Evolutionary conservation across 352 stramenopile species (phyloP).

Genomic region (Pythium aphanidermatum): DNA sequence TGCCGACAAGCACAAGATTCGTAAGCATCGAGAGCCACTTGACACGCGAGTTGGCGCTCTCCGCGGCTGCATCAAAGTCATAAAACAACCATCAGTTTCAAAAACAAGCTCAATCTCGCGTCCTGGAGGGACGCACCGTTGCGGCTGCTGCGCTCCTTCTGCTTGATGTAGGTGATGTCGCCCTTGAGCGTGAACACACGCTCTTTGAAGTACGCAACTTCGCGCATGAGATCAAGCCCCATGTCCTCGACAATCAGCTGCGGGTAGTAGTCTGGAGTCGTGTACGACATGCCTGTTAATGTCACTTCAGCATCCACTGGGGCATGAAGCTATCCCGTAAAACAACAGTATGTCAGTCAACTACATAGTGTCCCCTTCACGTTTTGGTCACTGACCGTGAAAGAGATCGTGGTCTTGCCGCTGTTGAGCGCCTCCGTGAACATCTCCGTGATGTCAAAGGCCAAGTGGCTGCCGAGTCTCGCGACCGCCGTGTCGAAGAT

Average conservation of each 20-base stretch:
- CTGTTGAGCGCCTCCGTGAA: constrained; percentile 42
- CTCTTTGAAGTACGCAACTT: constrained; percentile 75
- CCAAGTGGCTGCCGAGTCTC: constrained; percentile 53
- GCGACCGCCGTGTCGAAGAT: constrained; percentile 48
- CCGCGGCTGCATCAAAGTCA: constrained; percentile 35
- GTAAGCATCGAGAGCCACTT: constrained; percentile 80
- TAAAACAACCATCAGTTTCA: neutral
- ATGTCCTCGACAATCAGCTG: constrained; percentile 79
- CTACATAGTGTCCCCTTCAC: neutral
- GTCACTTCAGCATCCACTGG: constrained; percentile 43
- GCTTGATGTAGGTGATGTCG: constrained; percentile 77
- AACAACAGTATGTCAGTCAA: neutral
- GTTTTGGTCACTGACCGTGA: constrained; percentile 30
- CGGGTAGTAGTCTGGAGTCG: constrained; percentile 60
- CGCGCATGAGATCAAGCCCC: constrained; percentile 75
- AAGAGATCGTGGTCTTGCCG: constrained; percentile 42
- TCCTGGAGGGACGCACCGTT: constrained; percentile 44
- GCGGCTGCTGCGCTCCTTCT: constrained; percentile 66
- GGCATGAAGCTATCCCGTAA: constrained; percentile 29
- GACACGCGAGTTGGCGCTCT: constrained; percentile 72
- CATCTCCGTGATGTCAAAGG: constrained; percentile 80
- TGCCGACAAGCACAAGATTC: constrained; percentile 69
- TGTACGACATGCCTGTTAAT: constrained; percentile 53
- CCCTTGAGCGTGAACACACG: constrained; percentile 68
- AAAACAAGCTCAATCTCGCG: no score